phyloP scores from a whole-genome alignment of 768 basidiomycete genomes.

The Lactarius sanguifluus region DNA sequence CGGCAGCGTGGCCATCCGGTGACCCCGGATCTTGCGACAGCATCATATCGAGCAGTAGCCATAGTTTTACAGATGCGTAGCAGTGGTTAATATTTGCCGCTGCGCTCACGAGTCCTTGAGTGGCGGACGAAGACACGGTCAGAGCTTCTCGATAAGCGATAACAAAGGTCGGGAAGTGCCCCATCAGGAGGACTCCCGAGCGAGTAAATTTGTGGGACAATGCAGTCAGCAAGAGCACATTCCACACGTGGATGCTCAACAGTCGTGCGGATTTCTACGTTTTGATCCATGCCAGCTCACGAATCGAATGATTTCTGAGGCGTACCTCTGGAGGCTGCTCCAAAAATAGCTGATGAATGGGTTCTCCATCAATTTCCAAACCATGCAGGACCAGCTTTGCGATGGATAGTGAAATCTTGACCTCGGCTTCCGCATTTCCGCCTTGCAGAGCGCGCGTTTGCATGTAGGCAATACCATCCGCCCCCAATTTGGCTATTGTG shows the following conservation, averaged over 20 bases:
- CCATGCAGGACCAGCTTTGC: slow-evolving; percentile 54
- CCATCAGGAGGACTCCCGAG: slow-evolving; percentile 46
- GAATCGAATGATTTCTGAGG: not conserved
- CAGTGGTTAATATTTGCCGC: slow-evolving; percentile 60
- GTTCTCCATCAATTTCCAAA: slow-evolving; percentile 42
- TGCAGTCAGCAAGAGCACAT: slow-evolving; percentile 55
- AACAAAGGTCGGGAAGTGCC: slow-evolving; percentile 52
- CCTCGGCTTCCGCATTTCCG: slow-evolving; percentile 49
- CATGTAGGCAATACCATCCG: slow-evolving; percentile 30
- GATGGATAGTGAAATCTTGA: slow-evolving; percentile 49
- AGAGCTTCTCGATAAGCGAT: slow-evolving; percentile 42
- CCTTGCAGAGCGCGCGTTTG: slow-evolving; percentile 35
- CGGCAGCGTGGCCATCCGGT: slow-evolving; percentile 15
- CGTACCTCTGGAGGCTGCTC: slow-evolving; percentile 33
- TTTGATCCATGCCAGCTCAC: not conserved
- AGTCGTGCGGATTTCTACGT: slow-evolving; percentile 18
- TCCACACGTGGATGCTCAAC: slow-evolving; percentile 61
- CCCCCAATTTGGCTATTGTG: slow-evolving; percentile 16
- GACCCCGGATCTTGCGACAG: slow-evolving; percentile 14
- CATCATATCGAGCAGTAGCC: slow-evolving; percentile 60
- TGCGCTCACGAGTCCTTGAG: slow-evolving; percentile 46
- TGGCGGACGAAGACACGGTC: slow-evolving; percentile 34
- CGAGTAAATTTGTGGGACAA: slow-evolving; percentile 41
- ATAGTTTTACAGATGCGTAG: slow-evolving; percentile 66
- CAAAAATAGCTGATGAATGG: slow-evolving; percentile 41